Conservation (phyloP, 176 grass and related monocot species). For the Oryza glaberrima region DNA sequence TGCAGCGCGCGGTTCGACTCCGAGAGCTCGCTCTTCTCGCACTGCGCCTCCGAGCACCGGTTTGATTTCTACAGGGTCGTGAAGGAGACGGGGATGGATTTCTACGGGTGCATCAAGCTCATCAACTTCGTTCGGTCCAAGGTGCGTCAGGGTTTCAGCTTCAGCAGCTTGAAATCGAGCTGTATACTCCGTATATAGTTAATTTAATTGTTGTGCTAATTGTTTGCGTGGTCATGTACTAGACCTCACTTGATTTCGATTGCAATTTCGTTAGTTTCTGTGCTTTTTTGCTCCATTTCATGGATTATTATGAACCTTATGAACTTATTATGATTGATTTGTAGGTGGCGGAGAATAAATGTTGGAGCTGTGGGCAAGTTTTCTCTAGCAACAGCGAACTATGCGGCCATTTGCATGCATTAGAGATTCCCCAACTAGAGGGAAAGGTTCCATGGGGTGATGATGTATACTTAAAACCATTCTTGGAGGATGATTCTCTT, state of each 20-base stretch:
- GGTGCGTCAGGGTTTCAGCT: slow-evolving; percentile 38
- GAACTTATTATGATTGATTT: slow-evolving; percentile 22
- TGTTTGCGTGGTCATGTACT: neutral
- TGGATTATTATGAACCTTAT: neutral
- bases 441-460: slow-evolving; percentile 69
- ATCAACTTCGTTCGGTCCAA: slow-evolving; percentile 83
- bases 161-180: neutral
- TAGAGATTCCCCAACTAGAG: slow-evolving; percentile 36
- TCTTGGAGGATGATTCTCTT: slow-evolving; percentile 76
- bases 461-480: slow-evolving; percentile 78
- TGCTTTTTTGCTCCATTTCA: neutral
- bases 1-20: slow-evolving; percentile 65
- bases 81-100: slow-evolving; percentile 64
- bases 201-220: neutral
- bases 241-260: neutral
- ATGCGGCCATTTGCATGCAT: slow-evolving; percentile 46
- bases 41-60: slow-evolving; percentile 62
- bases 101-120: slow-evolving; percentile 89
- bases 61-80: slow-evolving; percentile 69
- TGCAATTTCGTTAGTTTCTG: neutral
- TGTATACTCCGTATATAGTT: neutral
- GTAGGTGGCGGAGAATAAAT: slow-evolving; percentile 75
- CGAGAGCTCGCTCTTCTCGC: slow-evolving; percentile 56
- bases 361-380: slow-evolving; percentile 63
- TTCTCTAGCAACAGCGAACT: slow-evolving; percentile 52